Percentiles rank a stretch among this genome's conserved stretches.
Evolutionary conservation across 2,329 filamentous ascomycete species (phyloP).

Genomic region (Colletotrichum agaves): DNA sequence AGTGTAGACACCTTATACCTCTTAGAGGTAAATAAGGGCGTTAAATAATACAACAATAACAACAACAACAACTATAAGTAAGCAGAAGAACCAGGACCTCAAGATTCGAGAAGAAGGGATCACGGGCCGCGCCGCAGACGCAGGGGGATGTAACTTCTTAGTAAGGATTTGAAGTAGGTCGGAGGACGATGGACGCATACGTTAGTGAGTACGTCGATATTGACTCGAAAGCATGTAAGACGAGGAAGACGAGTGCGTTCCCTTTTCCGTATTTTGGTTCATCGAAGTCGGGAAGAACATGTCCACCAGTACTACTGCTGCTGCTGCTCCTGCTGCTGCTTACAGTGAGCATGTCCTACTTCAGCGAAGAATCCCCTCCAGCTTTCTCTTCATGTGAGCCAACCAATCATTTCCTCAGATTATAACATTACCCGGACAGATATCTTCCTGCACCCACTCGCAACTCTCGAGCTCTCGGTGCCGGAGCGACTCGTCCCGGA

Average conservation of each 20-base stretch:
- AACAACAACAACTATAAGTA: too few species aligned
- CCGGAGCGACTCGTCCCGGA: conserved; percentile 1
- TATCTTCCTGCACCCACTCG: too few species aligned
- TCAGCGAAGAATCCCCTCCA: neutral
- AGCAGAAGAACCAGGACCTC: neutral
- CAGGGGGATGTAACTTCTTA: neutral
- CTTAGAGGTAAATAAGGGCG: too few species aligned
- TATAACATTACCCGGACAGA: too few species aligned
- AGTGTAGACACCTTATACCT: too few species aligned
- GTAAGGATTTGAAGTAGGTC: neutral
- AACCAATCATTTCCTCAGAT: neutral
- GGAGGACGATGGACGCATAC: neutral
- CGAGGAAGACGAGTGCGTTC: too few species aligned
- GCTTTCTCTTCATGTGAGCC: neutral
- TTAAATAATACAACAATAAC: too few species aligned
- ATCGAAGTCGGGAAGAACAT: too few species aligned
- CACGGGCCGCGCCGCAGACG: conserved; percentile 12
- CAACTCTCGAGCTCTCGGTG: neutral
- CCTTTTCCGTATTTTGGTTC: neutral
- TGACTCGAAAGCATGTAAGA: neutral
- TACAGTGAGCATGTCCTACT: too few species aligned
- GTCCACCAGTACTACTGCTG: too few species aligned
- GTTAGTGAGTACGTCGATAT: neutral
- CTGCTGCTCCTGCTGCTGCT: too few species aligned
- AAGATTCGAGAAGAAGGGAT: neutral